Conservation (phyloP, 2,329 filamentous ascomycete species). For the Massarina eburnea region DNA sequence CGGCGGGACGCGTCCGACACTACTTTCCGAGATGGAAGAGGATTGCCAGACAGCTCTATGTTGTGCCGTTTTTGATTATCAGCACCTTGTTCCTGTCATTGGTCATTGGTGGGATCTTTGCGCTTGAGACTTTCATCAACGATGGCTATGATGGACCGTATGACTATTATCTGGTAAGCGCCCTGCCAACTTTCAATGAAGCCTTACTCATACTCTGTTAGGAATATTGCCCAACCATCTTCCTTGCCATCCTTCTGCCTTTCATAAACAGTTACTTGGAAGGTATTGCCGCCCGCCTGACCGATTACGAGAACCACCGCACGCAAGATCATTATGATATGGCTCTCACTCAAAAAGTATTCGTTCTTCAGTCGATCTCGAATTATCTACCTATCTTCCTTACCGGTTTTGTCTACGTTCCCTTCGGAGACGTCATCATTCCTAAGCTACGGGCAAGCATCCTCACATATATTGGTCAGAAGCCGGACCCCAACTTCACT, state of each 20-base stretch:
- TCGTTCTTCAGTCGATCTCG: conserved; percentile 39
- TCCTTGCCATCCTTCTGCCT: conserved; percentile 32
- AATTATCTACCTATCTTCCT: conserved; percentile 40
- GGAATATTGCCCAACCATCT: conserved; percentile 37
- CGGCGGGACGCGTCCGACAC: conserved; percentile 25
- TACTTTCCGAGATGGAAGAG: conserved; percentile 36
- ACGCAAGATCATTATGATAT: conserved; percentile 35
- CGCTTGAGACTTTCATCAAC: conserved; percentile 35
- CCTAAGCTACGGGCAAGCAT: conserved; percentile 24
- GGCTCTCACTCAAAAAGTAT: conserved; percentile 38
- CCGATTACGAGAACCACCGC: conserved; percentile 39
- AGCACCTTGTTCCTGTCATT: conserved; percentile 29
- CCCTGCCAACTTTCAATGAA: not conserved
- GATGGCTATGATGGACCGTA: conserved; percentile 38
- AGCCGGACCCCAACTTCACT: conserved; percentile 10
- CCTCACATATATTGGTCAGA: conserved; percentile 14
- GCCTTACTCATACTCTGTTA: conserved; percentile 15
- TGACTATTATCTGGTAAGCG: conserved; percentile 28
- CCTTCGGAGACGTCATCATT: conserved; percentile 28
- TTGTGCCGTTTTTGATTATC: conserved; percentile 33
- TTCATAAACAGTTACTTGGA: conserved; percentile 33
- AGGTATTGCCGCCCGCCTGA: conserved; percentile 28
- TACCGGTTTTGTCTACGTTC: conserved; percentile 36
- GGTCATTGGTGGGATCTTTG: conserved; percentile 32
- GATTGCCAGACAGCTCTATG: conserved; percentile 30